Percentiles rank a stretch among this genome's conserved stretches.
Evolutionary conservation across 768 basidiomycete species (phyloP).

Genomic region (Amanita jacksonii): DNA sequence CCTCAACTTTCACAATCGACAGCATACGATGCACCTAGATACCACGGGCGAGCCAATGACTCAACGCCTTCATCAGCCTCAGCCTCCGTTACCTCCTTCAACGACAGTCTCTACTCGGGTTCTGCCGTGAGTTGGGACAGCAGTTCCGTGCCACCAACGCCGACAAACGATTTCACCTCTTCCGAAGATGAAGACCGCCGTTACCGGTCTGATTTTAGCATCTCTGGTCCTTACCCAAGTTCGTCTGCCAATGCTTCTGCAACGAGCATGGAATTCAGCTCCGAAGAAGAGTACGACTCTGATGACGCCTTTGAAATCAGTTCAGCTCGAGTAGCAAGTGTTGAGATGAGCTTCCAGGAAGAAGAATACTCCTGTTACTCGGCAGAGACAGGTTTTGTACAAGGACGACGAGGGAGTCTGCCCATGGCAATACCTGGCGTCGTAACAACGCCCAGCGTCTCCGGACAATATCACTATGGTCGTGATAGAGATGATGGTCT

Average conservation of each 20-base stretch:
- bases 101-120: constrained; percentile 21
- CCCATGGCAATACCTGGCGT: constrained; percentile 51
- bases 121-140: constrained; percentile 21
- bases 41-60: not conserved
- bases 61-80: constrained; percentile 26
- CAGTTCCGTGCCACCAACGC: constrained; percentile 24
- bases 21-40: not conserved
- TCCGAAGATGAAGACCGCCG: constrained; percentile 24
- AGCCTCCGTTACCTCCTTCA: constrained; percentile 35
- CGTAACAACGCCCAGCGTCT: constrained; percentile 11
- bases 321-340: constrained; percentile 28
- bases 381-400: not conserved
- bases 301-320: constrained; percentile 31
- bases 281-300: constrained; percentile 36
- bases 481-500: constrained; percentile 50
- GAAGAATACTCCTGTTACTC: not conserved
- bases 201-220: constrained; percentile 18
- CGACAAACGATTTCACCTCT: constrained; percentile 25
- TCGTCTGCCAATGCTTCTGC: constrained; percentile 16
- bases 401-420: constrained; percentile 40
- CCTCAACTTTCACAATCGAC: not conserved
- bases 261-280: constrained; percentile 31
- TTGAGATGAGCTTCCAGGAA: constrained; percentile 16
- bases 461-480: constrained; percentile 15
- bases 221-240: constrained; percentile 18